Evolutionary conservation across 352 stramenopile genomes (phyloP).

Genomic region (Peronospora tabacina): DNA sequence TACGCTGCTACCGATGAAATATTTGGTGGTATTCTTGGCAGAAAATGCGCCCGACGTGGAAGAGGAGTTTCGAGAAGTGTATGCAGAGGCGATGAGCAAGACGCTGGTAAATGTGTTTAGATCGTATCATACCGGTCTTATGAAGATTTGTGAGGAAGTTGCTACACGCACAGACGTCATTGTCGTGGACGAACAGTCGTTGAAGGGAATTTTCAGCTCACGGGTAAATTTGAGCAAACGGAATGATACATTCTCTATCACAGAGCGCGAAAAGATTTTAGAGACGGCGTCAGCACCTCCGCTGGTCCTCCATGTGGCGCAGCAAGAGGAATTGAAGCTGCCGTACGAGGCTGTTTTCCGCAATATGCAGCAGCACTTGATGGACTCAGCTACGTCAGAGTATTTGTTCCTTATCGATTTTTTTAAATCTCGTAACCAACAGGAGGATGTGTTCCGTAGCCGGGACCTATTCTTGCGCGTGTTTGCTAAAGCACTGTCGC

Average conservation of each 20-base stretch:
- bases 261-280: slow-evolving; percentile 87
- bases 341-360: slow-evolving; percentile 96
- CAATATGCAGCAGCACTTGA: slow-evolving; percentile 94
- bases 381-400: slow-evolving; percentile 96
- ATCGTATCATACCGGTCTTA: slow-evolving; percentile 92
- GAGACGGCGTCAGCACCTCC: slow-evolving; percentile 71
- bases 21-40: slow-evolving; percentile 92
- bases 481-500: slow-evolving; percentile 92
- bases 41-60: slow-evolving; percentile 90
- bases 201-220: slow-evolving; percentile 81
- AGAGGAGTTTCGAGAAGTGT: slow-evolving; percentile 92
- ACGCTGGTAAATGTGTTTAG: slow-evolving; percentile 93
- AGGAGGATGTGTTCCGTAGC: slow-evolving; percentile 51
- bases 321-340: slow-evolving; percentile 87
- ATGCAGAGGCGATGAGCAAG: slow-evolving; percentile 96
- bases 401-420: slow-evolving; percentile 95
- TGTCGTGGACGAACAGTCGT: slow-evolving; percentile 90
- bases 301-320: slow-evolving; percentile 92
- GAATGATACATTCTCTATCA: slow-evolving; percentile 91
- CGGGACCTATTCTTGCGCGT: slow-evolving; percentile 92
- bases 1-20: slow-evolving; percentile 93
- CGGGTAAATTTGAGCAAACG: slow-evolving; percentile 94
- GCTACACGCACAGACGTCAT: slow-evolving; percentile 91
- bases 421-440: slow-evolving; percentile 76
- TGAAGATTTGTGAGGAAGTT: slow-evolving; percentile 92